A percentile compares a stretch with the other conserved stretches of the same genome.
phyloP scores from a whole-genome alignment of 345 rosid genomes.

The Murraya paniculata region DNA sequence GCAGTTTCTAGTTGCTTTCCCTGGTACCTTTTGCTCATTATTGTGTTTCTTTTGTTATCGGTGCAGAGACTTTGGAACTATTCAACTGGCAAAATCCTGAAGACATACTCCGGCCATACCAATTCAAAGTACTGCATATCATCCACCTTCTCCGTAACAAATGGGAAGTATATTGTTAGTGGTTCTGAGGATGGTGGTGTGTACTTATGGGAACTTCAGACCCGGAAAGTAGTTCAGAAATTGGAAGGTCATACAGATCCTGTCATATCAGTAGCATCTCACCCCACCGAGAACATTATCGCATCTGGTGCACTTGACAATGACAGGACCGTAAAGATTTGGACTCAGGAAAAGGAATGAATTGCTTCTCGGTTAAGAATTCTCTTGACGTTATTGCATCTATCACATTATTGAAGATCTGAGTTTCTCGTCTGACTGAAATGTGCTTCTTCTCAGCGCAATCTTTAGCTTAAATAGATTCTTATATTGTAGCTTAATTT shows the following conservation, averaged over 20 bases:
- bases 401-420: not conserved
- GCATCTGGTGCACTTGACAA: slow-evolving; percentile 82
- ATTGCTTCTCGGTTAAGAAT: not conserved
- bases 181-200: slow-evolving; percentile 89
- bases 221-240: slow-evolving; percentile 75
- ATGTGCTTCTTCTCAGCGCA: not conserved
- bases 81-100: slow-evolving; percentile 66
- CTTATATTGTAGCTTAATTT: not conserved
- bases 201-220: slow-evolving; percentile 90
- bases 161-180: slow-evolving; percentile 73
- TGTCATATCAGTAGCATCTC: slow-evolving; percentile 79
- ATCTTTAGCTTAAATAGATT: not conserved
- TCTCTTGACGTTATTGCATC: not conserved
- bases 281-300: slow-evolving; percentile 72
- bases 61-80: slow-evolving; percentile 88
- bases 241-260: slow-evolving; percentile 89
- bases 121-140: slow-evolving; percentile 72
- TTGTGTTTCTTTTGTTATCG: slow-evolving; percentile 4
- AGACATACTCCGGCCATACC: slow-evolving; percentile 76
- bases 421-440: not conserved
- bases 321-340: slow-evolving; percentile 75
- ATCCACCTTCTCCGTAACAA: slow-evolving; percentile 74
- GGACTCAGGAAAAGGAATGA: slow-evolving; percentile 61
- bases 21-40: not conserved
- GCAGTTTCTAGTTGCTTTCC: not conserved